A percentile compares a stretch with the other conserved stretches of the same genome.
Conservation (phyloP, 2,329 filamentous ascomycete species). For the Hypoxylon sp. region DNA sequence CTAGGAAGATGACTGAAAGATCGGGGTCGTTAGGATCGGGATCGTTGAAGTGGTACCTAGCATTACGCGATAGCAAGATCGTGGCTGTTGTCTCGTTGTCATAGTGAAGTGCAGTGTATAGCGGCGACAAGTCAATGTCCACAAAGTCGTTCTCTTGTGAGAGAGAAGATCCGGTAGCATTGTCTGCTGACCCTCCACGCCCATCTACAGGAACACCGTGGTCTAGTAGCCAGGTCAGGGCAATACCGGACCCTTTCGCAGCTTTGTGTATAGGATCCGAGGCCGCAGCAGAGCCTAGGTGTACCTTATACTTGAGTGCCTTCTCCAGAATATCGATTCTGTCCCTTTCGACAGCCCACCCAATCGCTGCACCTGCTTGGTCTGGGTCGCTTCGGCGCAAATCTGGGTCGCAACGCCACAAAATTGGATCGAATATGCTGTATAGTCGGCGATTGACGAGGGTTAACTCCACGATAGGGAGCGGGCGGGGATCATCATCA, state of each 20-base stretch:
- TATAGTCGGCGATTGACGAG: constrained; percentile 17
- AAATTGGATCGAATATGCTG: constrained; percentile 12
- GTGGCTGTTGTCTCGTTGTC: constrained; percentile 2
- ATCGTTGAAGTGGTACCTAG: constrained; percentile 14
- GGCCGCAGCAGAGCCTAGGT: neutral
- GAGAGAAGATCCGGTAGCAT: neutral
- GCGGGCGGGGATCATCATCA: neutral
- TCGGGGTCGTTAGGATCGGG: too few species aligned
- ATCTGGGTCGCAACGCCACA: constrained; percentile 16
- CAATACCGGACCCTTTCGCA: constrained; percentile 2
- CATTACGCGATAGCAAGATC: constrained; percentile 20
- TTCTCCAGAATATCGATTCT: constrained; percentile 33
- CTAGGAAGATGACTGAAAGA: too few species aligned
- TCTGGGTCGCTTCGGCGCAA: constrained; percentile 15
- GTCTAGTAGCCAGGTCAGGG: constrained; percentile 25
- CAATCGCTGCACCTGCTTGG: neutral
- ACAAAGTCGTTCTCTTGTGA: constrained; percentile 1
- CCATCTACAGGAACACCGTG: constrained; percentile 25
- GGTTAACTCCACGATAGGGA: constrained; percentile 16
- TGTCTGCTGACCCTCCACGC: neutral
- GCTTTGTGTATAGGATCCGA: constrained; percentile 12
- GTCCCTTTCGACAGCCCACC: constrained; percentile 8
- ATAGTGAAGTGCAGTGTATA: constrained; percentile 9
- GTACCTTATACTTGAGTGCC: constrained; percentile 9
- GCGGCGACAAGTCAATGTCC: constrained; percentile 1